A percentile compares a stretch with the other conserved stretches of the same genome.
These are phyloP conservation scores for Ceratocystis ficicola DNA, from an alignment of 2,329 filamentous ascomycete species.

Conservation along the genomic window DNA sequence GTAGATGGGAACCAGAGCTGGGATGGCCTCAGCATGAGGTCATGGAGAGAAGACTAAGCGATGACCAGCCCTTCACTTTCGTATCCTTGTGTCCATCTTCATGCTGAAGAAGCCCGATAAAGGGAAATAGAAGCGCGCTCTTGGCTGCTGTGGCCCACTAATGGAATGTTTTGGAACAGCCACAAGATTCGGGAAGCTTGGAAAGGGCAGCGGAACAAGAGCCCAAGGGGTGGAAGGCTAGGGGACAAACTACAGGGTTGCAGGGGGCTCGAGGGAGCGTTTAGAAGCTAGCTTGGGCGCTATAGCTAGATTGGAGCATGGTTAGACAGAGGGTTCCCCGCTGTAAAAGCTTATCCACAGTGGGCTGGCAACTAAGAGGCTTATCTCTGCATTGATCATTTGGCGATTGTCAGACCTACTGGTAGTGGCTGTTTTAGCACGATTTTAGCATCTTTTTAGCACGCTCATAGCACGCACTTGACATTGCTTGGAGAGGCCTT, in stretches of 20 bases:
- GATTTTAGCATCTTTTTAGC: neutral
- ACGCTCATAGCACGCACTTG: neutral
- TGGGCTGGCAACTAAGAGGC: neutral
- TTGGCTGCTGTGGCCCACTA: neutral
- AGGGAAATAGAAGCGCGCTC: neutral
- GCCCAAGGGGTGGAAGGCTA: neutral
- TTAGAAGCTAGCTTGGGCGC: neutral
- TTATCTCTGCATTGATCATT: no score
- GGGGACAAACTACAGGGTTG: neutral
- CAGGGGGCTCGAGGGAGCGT: neutral
- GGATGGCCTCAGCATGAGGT: neutral
- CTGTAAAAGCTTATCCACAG: slow-evolving; percentile 10
- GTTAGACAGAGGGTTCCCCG: neutral
- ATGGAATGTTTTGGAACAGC: slow-evolving; percentile 4
- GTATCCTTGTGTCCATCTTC: no score
- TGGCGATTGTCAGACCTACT: neutral
- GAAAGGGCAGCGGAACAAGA: neutral
- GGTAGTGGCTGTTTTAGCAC: neutral
- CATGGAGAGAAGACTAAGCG: neutral
- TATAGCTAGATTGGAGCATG: no score
- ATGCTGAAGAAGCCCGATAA: neutral
- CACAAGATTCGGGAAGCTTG: neutral
- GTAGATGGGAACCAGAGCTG: neutral
- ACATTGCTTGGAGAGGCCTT: neutral
- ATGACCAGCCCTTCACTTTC: no score